Evolutionary conservation across 139 green algal species (phyloP).

Genomic region (Desmodesmus armatus): DNA sequence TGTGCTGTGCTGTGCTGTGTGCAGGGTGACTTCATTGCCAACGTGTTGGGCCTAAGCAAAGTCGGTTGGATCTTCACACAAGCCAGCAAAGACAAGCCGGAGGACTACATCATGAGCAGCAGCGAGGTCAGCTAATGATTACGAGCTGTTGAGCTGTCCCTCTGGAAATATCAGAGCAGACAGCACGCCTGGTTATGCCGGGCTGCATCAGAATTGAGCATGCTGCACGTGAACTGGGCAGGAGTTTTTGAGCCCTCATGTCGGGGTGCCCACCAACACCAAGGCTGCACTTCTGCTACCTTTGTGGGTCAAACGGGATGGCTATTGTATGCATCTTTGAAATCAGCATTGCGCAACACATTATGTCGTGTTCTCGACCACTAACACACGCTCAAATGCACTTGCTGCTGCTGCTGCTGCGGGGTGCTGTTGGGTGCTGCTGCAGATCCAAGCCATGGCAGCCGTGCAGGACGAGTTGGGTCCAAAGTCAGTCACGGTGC

Average conservation of each 20-base stretch:
- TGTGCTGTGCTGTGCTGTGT: neutral
- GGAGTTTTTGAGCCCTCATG: too few species aligned
- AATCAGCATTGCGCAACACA: neutral
- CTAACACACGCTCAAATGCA: neutral
- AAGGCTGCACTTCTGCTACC: too few species aligned
- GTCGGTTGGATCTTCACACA: constrained; percentile 96
- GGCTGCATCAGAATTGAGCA: too few species aligned
- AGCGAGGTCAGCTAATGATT: constrained; percentile 85
- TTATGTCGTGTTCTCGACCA: neutral
- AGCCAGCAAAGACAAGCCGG: constrained; percentile 74
- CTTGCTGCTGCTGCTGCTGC: constrained; percentile 13
- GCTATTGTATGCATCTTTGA: neutral
- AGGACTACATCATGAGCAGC: constrained; percentile 89
- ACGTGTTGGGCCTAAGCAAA: constrained; percentile 61
- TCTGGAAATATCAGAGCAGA: too few species aligned
- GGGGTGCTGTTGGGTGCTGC: neutral
- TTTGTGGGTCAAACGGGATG: too few species aligned
- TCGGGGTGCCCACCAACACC: too few species aligned
- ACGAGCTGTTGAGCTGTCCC: too few species aligned
- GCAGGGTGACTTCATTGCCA: constrained; percentile 64
- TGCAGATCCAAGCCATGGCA: constrained; percentile 67
- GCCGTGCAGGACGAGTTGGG: constrained; percentile 81
- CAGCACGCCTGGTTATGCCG: too few species aligned
- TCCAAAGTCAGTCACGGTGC: constrained; percentile 82
- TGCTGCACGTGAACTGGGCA: too few species aligned